Evolutionary conservation across 495 filamentous ascomycete genomes (phyloP), one percentile per base, ranked within the genome.

Genomic region (Tuber microsphaerosporum): DNA sequence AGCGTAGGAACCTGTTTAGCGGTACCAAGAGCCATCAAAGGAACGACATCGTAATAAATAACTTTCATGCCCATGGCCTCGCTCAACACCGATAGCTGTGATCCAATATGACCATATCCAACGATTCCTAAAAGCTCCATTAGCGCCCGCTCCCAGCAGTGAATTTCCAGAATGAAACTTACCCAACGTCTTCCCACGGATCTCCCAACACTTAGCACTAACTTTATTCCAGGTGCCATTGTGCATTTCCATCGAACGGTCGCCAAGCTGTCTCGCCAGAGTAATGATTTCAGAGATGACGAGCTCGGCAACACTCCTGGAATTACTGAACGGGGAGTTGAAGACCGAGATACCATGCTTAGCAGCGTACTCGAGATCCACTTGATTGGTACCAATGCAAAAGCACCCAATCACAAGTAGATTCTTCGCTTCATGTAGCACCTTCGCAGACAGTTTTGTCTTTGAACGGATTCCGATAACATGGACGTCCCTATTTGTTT

Each of bases 241-340:
- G 85, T 98, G 95, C 88, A 99, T 90, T 86, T 99, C 95, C 80
- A 89, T 92, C 65, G 92, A 96, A 76, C 95, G 92, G 83, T 99
- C 95, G 61, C 92, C 90, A 77, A 98, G 87, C 85, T 98, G 94
- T 48, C 95, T 91, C n/a, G 95, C 94, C 39, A 99, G 89, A 45
- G 87, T 84, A 84, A 99, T 96, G 79, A 99, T 94, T 83, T 97
- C 94, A 70, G 85, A 91, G 77, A 98, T 97, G 74, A 97, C 92
- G 71, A 97, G 87, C 86, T 99, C 95, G 45, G 95, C 95, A 71
- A 99, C 95, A 83, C 92, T 95, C 80, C 95, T 89, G 14, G 94
- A 97, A 85, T 98, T 98, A 85, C 92, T 94, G 84, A 99, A 99
- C 0, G 95, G 95, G 71, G 94, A 97, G 85, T 99, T 99, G 90